These are phyloP conservation scores for Barbarea vulgaris DNA, from an alignment of 345 rosid genomes.

Conservation along the genomic window DNA sequence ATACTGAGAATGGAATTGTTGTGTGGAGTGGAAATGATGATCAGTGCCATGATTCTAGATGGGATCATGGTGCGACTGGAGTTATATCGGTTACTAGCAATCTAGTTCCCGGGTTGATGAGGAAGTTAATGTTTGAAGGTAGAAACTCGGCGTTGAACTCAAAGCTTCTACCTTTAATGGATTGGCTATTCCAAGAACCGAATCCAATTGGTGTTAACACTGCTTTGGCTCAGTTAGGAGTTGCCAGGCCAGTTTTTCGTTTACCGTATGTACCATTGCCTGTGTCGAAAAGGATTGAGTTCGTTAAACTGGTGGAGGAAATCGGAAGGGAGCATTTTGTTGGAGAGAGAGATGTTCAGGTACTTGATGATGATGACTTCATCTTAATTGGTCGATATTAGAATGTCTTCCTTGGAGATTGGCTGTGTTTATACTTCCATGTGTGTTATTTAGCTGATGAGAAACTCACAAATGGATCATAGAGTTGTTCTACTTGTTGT, in stretches of 20 bases:
- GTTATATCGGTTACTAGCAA: slow-evolving; percentile 83
- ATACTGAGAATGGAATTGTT: slow-evolving; percentile 63
- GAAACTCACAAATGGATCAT: slow-evolving; percentile 1
- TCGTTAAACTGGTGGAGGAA: slow-evolving; percentile 66
- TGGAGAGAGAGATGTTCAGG: slow-evolving; percentile 71
- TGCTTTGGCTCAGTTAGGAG: slow-evolving; percentile 87
- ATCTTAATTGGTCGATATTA: slow-evolving; percentile 69
- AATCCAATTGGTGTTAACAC: slow-evolving; percentile 88
- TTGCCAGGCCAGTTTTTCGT: slow-evolving; percentile 75
- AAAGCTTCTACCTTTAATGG: slow-evolving; percentile 71
- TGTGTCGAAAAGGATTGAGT: slow-evolving; percentile 58
- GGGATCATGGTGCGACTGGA: slow-evolving; percentile 73
- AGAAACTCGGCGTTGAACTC: slow-evolving; percentile 56
- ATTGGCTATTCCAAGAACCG: slow-evolving; percentile 80
- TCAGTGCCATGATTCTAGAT: slow-evolving; percentile 83
- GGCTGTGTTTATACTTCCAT: neutral
- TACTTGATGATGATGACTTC: slow-evolving; percentile 76
- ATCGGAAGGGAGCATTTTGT: slow-evolving; percentile 79
- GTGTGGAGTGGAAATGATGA: slow-evolving; percentile 94
- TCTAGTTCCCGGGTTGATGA: slow-evolving; percentile 69
- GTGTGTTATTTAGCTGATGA: slow-evolving; percentile 12
- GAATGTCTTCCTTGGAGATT: slow-evolving; percentile 11
- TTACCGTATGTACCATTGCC: slow-evolving; percentile 84
- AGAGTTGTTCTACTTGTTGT: slow-evolving; percentile 7
- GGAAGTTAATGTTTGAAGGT: slow-evolving; percentile 66